Conservation (phyloP, 129 eudicot species). For the Artemisia annua region DNA sequence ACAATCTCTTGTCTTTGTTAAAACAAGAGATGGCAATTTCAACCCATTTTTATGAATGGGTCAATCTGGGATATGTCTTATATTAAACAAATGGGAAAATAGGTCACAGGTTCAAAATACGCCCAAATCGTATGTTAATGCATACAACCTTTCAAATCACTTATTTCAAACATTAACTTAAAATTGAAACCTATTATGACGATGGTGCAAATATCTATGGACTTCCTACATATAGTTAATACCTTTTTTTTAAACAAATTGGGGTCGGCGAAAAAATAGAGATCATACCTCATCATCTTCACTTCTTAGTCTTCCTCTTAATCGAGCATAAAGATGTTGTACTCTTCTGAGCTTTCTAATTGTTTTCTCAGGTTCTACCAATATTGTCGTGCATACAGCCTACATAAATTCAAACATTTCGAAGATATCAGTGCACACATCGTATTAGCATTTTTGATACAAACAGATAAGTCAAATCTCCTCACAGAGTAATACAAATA, state of each 20-base stretch:
- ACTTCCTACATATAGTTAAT: neutral
- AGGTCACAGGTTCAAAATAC: too few relatives aligned
- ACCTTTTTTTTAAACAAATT: slow-evolving; percentile 7
- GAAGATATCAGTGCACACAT: slow-evolving; percentile 1
- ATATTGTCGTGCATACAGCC: slow-evolving; percentile 64
- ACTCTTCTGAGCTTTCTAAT: slow-evolving; percentile 85
- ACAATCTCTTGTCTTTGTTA: too few relatives aligned
- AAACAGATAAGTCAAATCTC: neutral
- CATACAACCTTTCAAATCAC: too few relatives aligned
- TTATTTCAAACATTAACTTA: too few relatives aligned
- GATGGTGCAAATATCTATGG: too few relatives aligned
- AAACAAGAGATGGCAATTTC: neutral
- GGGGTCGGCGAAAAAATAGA: neutral
- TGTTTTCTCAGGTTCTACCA: slow-evolving; percentile 72
- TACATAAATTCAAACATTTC: slow-evolving; percentile 22
- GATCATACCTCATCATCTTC: slow-evolving; percentile 90
- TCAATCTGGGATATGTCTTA: neutral
- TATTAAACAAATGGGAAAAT: neutral
- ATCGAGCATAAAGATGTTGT: slow-evolving; percentile 84
- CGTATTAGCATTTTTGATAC: slow-evolving; percentile 5
- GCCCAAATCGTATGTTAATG: too few relatives aligned
- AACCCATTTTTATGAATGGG: neutral
- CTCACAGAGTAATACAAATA: neutral
- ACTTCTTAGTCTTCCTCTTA: slow-evolving; percentile 70
- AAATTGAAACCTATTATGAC: too few relatives aligned